Evolutionary conservation across 257 asterid species (phyloP).

Genomic region (Osmanthus fragrans): DNA sequence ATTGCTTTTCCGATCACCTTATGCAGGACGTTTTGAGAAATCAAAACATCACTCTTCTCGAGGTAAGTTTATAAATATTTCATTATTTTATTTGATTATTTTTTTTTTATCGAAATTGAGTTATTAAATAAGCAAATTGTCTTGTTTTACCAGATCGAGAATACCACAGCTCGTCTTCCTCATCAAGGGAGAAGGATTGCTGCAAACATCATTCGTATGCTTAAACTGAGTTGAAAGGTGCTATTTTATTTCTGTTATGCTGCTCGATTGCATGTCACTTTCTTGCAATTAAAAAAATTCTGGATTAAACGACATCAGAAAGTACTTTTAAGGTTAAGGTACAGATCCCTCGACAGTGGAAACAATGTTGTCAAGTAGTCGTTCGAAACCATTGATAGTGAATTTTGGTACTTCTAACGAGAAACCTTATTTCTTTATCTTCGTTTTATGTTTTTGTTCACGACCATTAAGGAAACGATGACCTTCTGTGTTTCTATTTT

Average conservation of each 20-base stretch:
- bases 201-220: slow-evolving; percentile 61
- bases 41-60: slow-evolving; percentile 71
- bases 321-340: too few species aligned
- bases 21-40: slow-evolving; percentile 67
- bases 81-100: neutral
- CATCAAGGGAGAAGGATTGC: slow-evolving; percentile 80
- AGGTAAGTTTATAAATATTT: slow-evolving; percentile 40
- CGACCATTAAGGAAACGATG: too few species aligned
- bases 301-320: too few species aligned
- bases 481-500: too few species aligned
- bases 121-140: slow-evolving; percentile 3
- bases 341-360: too few species aligned
- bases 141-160: slow-evolving; percentile 55
- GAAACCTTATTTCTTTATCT: too few species aligned
- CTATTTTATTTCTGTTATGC: neutral
- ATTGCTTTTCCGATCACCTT: slow-evolving; percentile 7
- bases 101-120: neutral
- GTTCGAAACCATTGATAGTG: too few species aligned
- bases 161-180: slow-evolving; percentile 56
- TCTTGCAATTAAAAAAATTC: neutral
- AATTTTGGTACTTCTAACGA: too few species aligned
- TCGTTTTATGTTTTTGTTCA: too few species aligned
- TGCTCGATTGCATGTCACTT: neutral
- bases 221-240: slow-evolving; percentile 17
- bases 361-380: too few species aligned